Base-by-base conservation (phyloP, 139 green algal genomes). In the Astrephomene gubernaculifera region DNA sequence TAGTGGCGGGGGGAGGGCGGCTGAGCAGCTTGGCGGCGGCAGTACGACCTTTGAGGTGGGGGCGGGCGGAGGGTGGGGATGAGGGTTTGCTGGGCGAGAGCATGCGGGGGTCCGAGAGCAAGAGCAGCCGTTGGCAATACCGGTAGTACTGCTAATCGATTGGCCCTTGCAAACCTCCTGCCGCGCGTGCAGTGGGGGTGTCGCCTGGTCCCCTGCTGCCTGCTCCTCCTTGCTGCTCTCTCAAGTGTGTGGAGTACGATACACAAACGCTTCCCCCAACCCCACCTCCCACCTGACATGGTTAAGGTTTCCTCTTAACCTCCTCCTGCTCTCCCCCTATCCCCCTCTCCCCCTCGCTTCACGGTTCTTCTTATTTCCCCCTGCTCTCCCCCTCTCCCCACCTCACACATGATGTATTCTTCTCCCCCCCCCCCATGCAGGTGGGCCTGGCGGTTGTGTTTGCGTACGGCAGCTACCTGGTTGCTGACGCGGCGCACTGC, bases 391-490 rank as follows among this genome's bases (percentile, higher is more conserved):
- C 61, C 61, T 27, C 7, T 6, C 9, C n/a, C 31, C 31, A 10
- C n/a, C n/a, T n/a, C n/a, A n/a, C n/a, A n/a, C n/a, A n/a, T n/a
- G n/a, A n/a, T n/a, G n/a, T n/a, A n/a, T n/a, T n/a, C n/a, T n/a
- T n/a, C 5, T 2, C 61, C 8, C 61, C 17, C 36, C 19, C 69
- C 9, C 25, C 45, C 45, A 52, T 9, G 35, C 89, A 95, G 87
- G 76, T 81, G 1, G 89, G 84, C 21, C 79, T 94, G 67, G 78
- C 94, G 45, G 60, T 93, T n/a, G 83, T 94, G 36, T 67, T 91
- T 38, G 90, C 90, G 6, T 95, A 91, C 60, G 71, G 54, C 27
- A 87, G 83, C 57, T 91, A 89, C 53, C 75, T 91, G 79, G 71
- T 49, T 4, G 87, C 83, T 0, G 71, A 86, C 24, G 79, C 65